A percentile compares a stretch with the other conserved stretches of the same genome.
phyloP scores from a whole-genome alignment of 768 basidiomycete species.

The Pulveroboletus sp. region DNA sequence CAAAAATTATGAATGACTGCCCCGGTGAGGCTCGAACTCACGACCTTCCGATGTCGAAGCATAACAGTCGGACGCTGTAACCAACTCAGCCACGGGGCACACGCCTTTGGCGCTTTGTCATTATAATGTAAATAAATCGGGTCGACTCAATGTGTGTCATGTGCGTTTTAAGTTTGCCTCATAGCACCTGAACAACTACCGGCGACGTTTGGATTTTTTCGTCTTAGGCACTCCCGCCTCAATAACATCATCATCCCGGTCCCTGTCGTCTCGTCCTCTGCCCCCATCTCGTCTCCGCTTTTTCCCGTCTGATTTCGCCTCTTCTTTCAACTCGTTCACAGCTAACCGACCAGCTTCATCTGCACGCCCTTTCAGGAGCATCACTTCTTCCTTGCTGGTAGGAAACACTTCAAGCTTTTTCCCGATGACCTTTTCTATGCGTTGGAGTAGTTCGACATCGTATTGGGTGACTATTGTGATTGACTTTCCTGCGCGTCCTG shows the following conservation, averaged over 20 bases:
- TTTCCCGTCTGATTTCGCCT: constrained; percentile 48
- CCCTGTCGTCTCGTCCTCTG: constrained; percentile 64
- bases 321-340: constrained; percentile 77
- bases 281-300: constrained; percentile 47
- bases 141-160: too few species aligned
- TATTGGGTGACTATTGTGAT: constrained; percentile 99
- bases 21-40: constrained; percentile 66
- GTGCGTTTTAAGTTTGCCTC: too few species aligned
- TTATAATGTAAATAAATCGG: too few species aligned
- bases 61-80: constrained; percentile 76
- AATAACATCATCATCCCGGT: constrained; percentile 88
- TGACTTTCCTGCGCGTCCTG: constrained; percentile 94
- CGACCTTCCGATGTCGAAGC: constrained; percentile 55
- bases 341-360: constrained; percentile 80
- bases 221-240: constrained; percentile 81
- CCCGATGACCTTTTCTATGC: constrained; percentile 87
- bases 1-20: constrained; percentile 28
- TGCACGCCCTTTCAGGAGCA: constrained; percentile 81
- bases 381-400: constrained; percentile 84
- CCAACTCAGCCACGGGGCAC: constrained; percentile 75
- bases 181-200: constrained; percentile 19
- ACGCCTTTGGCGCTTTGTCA: not conserved
- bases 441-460: constrained; percentile 92
- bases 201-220: constrained; percentile 51
- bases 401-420: constrained; percentile 91